phyloP scores from a whole-genome alignment of 75 land plant genomes.

The Pseudotsuga menziesii region DNA sequence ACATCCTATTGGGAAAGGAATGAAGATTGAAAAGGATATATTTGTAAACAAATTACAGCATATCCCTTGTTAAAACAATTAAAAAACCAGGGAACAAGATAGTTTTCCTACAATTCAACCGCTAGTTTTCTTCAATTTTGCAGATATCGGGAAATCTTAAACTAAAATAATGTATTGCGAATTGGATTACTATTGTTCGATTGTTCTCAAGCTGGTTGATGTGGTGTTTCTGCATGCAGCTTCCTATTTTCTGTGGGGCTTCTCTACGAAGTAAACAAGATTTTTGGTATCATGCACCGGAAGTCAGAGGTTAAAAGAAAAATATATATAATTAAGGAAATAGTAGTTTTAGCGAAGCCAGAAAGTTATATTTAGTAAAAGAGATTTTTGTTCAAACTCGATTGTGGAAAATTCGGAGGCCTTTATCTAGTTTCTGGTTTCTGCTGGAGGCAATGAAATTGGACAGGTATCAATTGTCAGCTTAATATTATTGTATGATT shows the following conservation, averaged over 20 bases:
- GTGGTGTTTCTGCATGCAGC: constrained; percentile 20
- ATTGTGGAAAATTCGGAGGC: background rate
- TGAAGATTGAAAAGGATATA: no score
- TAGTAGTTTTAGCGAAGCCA: background rate
- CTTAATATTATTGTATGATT: background rate
- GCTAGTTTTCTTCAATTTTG: background rate
- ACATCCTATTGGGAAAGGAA: no score
- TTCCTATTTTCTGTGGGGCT: constrained; percentile 24
- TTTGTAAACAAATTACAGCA: no score
- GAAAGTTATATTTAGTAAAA: background rate
- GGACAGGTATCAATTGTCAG: background rate
- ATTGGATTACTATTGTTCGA: constrained; percentile 1
- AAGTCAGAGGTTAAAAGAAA: constrained; percentile 25
- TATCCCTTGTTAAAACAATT: background rate
- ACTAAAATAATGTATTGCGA: background rate
- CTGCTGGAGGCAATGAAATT: background rate
- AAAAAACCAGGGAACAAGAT: background rate
- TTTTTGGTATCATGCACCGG: constrained; percentile 23
- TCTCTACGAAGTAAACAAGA: constrained; percentile 37
- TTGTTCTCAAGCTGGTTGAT: background rate
- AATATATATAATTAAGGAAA: background rate
- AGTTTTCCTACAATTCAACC: background rate
- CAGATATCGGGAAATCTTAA: background rate
- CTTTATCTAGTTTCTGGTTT: background rate
- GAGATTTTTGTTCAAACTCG: background rate